phyloP scores from a whole-genome alignment of 1,284 basidiomycete genomes.

The Laetiporus sulphureus region DNA sequence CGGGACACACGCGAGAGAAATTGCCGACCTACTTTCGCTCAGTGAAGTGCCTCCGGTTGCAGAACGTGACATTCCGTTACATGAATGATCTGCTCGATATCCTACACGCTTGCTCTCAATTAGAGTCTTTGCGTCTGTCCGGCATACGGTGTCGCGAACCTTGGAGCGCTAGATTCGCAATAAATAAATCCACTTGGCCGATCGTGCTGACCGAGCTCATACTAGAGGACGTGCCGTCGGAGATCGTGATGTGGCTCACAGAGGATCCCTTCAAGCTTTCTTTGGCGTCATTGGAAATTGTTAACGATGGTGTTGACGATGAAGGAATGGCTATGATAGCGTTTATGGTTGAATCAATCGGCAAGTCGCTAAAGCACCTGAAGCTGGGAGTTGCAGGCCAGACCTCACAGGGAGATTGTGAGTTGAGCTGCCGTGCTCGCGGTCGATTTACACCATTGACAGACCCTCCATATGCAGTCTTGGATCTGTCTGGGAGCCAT shows the following conservation, averaged over 20 bases:
- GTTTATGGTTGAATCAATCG: background rate
- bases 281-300: conserved; percentile 1
- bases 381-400: conserved; percentile 2
- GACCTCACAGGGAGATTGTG: conserved; percentile 4
- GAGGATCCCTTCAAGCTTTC: conserved; percentile 4
- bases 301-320: conserved; percentile 2
- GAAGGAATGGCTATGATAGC: conserved; percentile 1
- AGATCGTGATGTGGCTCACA: conserved; percentile 4
- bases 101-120: conserved; percentile 5
- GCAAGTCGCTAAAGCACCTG: conserved; percentile 1
- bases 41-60: conserved; percentile 5
- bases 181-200: background rate
- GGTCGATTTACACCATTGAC: background rate
- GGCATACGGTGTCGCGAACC: conserved; percentile 4
- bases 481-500: conserved; percentile 1
- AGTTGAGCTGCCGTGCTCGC: background rate
- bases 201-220: conserved; percentile 5
- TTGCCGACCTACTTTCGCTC: conserved; percentile 6
- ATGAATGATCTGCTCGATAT: conserved; percentile 4
- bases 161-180: conserved; percentile 1
- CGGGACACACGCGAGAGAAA: conserved; percentile 5
- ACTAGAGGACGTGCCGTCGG: conserved; percentile 1
- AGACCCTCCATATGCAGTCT: background rate
- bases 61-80: conserved; percentile 7
- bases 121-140: background rate